phyloP scores from a whole-genome alignment of 768 basidiomycete species.

The Boletus sp. region DNA sequence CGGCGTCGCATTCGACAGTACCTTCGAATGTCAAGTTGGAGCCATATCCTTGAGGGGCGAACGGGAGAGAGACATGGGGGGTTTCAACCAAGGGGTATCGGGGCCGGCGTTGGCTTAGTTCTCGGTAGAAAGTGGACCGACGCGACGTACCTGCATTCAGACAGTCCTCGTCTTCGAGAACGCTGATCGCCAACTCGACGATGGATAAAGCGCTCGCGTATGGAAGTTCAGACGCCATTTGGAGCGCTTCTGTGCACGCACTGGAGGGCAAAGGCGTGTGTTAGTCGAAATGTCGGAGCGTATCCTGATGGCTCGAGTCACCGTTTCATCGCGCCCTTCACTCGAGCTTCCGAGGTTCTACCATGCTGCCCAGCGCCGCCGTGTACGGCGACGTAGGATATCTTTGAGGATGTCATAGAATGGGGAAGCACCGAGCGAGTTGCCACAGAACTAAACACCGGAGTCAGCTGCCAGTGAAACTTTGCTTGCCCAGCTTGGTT shows the following conservation, averaged over 20 bases:
- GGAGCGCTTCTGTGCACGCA: constrained; percentile 49
- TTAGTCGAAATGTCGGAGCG: constrained; percentile 1
- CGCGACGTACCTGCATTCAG: constrained; percentile 64
- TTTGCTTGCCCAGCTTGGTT: neutral
- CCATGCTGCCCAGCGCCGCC: constrained; percentile 75
- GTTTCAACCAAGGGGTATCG: neutral
- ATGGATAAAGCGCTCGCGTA: constrained; percentile 38
- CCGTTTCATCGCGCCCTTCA: constrained; percentile 57
- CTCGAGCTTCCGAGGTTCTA: constrained; percentile 41
- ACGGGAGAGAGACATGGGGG: neutral
- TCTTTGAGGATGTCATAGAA: constrained; percentile 16
- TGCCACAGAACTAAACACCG: neutral
- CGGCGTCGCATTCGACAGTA: constrained; percentile 77
- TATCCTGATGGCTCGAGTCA: constrained; percentile 26
- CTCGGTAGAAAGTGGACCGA: neutral
- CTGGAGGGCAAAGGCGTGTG: constrained; percentile 28
- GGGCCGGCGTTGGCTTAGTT: neutral
- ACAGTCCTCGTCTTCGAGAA: constrained; percentile 62
- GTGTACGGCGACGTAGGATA: constrained; percentile 59
- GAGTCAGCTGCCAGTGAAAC: neutral
- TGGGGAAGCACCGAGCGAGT: neutral
- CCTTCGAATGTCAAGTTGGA: constrained; percentile 78
- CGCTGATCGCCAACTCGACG: constrained; percentile 51
- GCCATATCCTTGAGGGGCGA: constrained; percentile 51
- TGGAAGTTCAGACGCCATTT: constrained; percentile 7